These are phyloP conservation scores for Psidium friedrichsthalianum DNA, from an alignment of 345 rosid species.

Conservation along the genomic window DNA sequence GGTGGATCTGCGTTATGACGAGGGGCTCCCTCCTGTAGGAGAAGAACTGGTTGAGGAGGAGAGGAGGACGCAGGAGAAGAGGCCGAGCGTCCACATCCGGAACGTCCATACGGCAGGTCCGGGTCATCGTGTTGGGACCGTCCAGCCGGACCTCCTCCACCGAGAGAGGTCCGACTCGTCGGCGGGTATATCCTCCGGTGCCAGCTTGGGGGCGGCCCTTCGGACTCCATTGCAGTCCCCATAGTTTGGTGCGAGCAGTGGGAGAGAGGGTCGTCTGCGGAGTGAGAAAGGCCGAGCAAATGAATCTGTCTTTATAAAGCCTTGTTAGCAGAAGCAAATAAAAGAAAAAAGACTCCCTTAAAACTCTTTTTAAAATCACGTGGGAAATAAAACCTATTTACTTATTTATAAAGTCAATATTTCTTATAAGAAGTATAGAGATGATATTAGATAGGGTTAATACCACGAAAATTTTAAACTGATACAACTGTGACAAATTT, in stretches of 20 bases:
- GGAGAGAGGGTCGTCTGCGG: too few species aligned
- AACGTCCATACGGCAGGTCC: constrained; percentile 55
- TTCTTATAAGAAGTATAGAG: too few species aligned
- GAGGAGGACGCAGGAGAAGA: constrained; percentile 8
- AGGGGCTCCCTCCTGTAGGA: constrained; percentile 9
- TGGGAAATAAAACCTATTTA: too few species aligned
- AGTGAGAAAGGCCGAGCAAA: not conserved
- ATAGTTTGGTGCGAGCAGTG: not conserved
- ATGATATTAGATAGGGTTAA: too few species aligned
- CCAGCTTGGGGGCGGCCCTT: not conserved
- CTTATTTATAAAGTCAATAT: too few species aligned
- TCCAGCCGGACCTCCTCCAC: constrained; percentile 55
- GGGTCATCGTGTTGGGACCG: constrained; percentile 70
- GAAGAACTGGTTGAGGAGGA: constrained; percentile 13
- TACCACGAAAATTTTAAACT: too few species aligned
- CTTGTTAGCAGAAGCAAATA: not conserved
- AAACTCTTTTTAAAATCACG: not conserved
- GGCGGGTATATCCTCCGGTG: not conserved
- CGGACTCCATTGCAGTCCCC: not conserved
- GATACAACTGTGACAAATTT: too few species aligned
- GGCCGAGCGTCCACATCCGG: constrained; percentile 15
- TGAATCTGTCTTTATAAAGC: not conserved
- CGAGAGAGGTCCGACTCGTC: constrained; percentile 38
- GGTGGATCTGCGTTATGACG: constrained; percentile 5
- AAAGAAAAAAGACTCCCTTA: not conserved